Conservation (phyloP, 495 filamentous ascomycete genomes). For the Aspergillus campestris region DNA sequence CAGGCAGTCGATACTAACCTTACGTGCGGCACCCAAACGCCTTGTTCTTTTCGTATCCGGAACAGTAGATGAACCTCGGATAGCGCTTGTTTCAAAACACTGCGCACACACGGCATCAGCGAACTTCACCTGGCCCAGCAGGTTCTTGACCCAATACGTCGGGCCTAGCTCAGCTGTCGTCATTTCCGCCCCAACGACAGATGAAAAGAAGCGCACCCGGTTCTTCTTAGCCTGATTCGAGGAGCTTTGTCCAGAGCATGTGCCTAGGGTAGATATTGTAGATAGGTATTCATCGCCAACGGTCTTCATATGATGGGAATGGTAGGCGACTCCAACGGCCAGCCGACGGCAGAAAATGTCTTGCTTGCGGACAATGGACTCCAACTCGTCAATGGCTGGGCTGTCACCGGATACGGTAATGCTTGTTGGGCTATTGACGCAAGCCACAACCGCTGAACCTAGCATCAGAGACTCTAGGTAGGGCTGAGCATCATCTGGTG, state of each 20-base stretch:
- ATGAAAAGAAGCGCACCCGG: background rate
- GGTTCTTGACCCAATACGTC: slow-evolving; percentile 21
- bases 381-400: slow-evolving; percentile 16
- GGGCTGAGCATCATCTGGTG: slow-evolving; percentile 5
- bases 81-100: background rate
- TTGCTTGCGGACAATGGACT: background rate
- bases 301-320: background rate
- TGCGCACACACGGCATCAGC: slow-evolving; percentile 9
- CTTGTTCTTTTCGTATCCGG: background rate
- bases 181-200: slow-evolving; percentile 5
- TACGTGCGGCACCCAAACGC: background rate
- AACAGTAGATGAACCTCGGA: too few species aligned
- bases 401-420: slow-evolving; percentile 28
- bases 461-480: slow-evolving; percentile 6
- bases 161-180: slow-evolving; percentile 2
- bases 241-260: too few species aligned
- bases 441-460: slow-evolving; percentile 33
- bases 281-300: too few species aligned
- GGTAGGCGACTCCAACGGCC: background rate
- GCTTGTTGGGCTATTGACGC: slow-evolving; percentile 37
- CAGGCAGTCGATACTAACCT: slow-evolving; percentile 3
- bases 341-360: background rate
- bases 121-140: slow-evolving; percentile 20
- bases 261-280: too few species aligned
- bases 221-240: too few species aligned